phyloP scores from a whole-genome alignment of 108 stramenopile species.

The Fragilariopsis cylindrus region DNA sequence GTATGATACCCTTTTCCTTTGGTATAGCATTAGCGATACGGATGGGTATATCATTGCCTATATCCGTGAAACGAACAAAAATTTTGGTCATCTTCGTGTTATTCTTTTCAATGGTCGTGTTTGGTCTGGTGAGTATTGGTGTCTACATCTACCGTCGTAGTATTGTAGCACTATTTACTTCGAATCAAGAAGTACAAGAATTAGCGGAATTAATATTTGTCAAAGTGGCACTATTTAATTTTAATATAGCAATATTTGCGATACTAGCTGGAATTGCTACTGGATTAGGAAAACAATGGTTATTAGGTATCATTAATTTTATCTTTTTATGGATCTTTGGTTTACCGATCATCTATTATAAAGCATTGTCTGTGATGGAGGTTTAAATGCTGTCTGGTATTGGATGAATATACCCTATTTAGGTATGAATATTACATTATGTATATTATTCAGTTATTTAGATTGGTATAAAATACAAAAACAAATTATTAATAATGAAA shows the following conservation, averaged over 20 bases:
- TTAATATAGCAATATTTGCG: constrained; percentile 26
- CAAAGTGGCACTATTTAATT: constrained; percentile 33
- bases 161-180: constrained; percentile 42
- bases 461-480: constrained; percentile 41
- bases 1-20: constrained; percentile 41
- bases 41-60: constrained; percentile 34
- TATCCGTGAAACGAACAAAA: constrained; percentile 30
- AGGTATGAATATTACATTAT: constrained; percentile 29
- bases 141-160: constrained; percentile 21
- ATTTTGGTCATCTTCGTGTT: constrained; percentile 12
- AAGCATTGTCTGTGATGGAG: constrained; percentile 30
- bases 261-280: constrained; percentile 35
- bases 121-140: constrained; percentile 15
- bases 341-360: constrained; percentile 36
- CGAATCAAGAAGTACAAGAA: constrained; percentile 30
- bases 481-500: background rate
- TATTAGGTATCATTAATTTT: constrained; percentile 32
- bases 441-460: constrained; percentile 4
- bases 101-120: background rate
- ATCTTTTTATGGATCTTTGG: constrained; percentile 39
- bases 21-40: constrained; percentile 49
- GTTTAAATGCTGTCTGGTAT: constrained; percentile 36
- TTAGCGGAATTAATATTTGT: constrained; percentile 37
- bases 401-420: constrained; percentile 40
- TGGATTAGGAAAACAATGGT: constrained; percentile 57